Percentiles rank a stretch among this genome's conserved stretches.
phyloP scores from a whole-genome alignment of 352 stramenopile species.

The Aphanomyces astaci region DNA sequence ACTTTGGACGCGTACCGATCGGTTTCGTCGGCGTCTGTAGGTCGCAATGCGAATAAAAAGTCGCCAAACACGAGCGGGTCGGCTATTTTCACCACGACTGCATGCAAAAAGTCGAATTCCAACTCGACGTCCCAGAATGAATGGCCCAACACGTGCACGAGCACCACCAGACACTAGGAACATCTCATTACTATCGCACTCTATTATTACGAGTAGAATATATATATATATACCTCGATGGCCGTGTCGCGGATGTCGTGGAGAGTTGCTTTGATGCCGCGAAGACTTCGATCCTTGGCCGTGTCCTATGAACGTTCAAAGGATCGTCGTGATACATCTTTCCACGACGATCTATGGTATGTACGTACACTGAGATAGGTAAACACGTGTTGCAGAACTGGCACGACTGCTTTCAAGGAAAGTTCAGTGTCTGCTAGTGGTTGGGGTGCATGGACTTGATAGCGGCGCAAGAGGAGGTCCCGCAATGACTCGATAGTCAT shows the following conservation, averaged over 20 bases:
- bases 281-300: background rate
- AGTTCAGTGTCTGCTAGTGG: background rate
- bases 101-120: background rate
- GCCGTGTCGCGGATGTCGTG: background rate
- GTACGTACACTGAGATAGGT: background rate
- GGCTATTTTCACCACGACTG: background rate
- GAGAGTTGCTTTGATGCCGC: background rate
- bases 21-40: background rate
- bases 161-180: background rate
- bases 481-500: background rate
- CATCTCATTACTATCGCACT: too few species aligned
- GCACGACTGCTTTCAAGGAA: background rate
- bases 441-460: background rate
- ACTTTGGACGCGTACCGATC: background rate
- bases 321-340: too few species aligned
- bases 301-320: background rate
- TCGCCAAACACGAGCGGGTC: constrained; percentile 15
- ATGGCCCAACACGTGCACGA: background rate
- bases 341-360: too few species aligned
- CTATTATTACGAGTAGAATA: too few species aligned
- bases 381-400: background rate
- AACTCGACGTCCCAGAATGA: background rate
- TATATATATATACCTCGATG: constrained; percentile 1
- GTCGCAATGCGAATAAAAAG: background rate
- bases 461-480: background rate